phyloP scores from a whole-genome alignment of 192 early-diverging fungal species.

The Coemansia sp. region DNA sequence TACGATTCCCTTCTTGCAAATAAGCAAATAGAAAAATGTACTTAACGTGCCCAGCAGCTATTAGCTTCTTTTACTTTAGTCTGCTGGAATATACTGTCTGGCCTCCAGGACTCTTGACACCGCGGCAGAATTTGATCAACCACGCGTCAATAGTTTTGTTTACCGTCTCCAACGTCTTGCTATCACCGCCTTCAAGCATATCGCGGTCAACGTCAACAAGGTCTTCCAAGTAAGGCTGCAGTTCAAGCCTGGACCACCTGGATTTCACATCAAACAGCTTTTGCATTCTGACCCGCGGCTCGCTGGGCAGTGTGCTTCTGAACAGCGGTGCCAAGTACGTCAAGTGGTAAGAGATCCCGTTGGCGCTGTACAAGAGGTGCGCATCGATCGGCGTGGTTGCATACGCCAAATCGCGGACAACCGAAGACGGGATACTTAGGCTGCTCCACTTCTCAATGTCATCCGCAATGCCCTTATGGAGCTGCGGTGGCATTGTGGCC shows the following conservation, averaged over 20 bases:
- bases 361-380: slow-evolving; percentile 18
- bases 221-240: slow-evolving; percentile 49
- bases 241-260: slow-evolving; percentile 31
- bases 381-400: slow-evolving; percentile 24
- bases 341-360: slow-evolving; percentile 9
- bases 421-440: slow-evolving; percentile 24
- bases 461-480: slow-evolving; percentile 5
- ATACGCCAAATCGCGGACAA: slow-evolving; percentile 46
- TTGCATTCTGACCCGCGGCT: slow-evolving; percentile 29
- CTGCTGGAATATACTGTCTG: slow-evolving; percentile 40
- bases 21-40: neutral
- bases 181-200: slow-evolving; percentile 18
- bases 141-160: slow-evolving; percentile 39
- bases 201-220: slow-evolving; percentile 37
- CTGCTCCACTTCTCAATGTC: slow-evolving; percentile 26
- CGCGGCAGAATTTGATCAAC: slow-evolving; percentile 46
- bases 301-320: slow-evolving; percentile 24
- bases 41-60: neutral
- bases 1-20: too few species aligned
- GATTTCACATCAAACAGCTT: slow-evolving; percentile 40
- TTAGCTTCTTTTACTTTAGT: slow-evolving; percentile 11
- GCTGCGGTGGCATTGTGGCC: slow-evolving; percentile 49
- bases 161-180: slow-evolving; percentile 4
- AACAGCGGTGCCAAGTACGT: slow-evolving; percentile 34
- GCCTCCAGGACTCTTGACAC: slow-evolving; percentile 26